Conservation (phyloP, 176 grass and related monocot species). For the Poa pratensis region DNA sequence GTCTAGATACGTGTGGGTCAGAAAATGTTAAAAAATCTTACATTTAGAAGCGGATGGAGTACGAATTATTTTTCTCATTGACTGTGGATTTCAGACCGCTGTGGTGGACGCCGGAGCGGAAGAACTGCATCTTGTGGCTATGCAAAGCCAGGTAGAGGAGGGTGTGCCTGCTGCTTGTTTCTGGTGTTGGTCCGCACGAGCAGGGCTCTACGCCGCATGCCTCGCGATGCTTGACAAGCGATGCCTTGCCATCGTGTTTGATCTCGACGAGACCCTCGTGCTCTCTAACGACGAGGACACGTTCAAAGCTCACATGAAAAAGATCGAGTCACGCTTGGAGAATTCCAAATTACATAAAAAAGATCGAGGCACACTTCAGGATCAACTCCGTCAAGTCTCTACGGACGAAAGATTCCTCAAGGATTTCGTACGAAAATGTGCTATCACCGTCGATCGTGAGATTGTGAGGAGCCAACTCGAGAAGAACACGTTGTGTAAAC, state of each 20-base stretch:
- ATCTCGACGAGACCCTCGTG: constrained; percentile 63
- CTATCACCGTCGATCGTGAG: constrained; percentile 36
- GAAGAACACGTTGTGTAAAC: constrained; percentile 23
- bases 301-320: constrained; percentile 50
- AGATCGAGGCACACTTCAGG: constrained; percentile 38
- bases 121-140: constrained; percentile 68
- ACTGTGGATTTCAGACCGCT: constrained; percentile 48
- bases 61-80: neutral
- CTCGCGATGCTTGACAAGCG: constrained; percentile 58
- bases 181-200: constrained; percentile 66
- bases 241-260: constrained; percentile 64
- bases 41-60: no score
- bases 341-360: constrained; percentile 42
- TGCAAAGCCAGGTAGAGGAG: constrained; percentile 59
- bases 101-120: constrained; percentile 50
- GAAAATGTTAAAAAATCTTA: no score
- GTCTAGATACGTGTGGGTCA: no score
- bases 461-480: constrained; percentile 46
- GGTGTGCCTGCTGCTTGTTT: constrained; percentile 53
- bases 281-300: constrained; percentile 56
- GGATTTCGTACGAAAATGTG: constrained; percentile 44
- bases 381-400: constrained; percentile 46
- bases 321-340: constrained; percentile 40
- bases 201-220: constrained; percentile 50
- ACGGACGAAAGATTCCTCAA: constrained; percentile 53